Evolutionary conservation across 1,284 basidiomycete species (phyloP).

Genomic region (Malassezia vespertilionis): DNA sequence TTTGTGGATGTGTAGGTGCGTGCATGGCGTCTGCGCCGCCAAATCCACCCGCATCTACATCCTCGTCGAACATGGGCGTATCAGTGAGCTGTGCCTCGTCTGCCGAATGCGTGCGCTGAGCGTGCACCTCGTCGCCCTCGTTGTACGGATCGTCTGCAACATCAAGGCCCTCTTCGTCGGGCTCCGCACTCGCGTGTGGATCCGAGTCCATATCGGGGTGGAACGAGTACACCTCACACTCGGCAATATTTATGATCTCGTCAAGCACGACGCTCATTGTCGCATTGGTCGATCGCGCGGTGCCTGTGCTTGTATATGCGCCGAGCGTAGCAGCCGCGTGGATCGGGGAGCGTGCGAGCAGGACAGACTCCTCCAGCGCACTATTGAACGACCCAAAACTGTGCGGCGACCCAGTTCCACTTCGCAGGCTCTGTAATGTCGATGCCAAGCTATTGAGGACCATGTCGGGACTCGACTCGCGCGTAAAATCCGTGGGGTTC

Average conservation of each 20-base stretch:
- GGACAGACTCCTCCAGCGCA: slow-evolving; percentile 30
- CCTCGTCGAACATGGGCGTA: slow-evolving; percentile 44
- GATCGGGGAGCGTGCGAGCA: slow-evolving; percentile 15
- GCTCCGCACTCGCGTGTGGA: slow-evolving; percentile 61
- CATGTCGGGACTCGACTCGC: slow-evolving; percentile 50
- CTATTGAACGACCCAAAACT: slow-evolving; percentile 30
- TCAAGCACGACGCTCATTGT: slow-evolving; percentile 75
- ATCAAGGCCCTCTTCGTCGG: slow-evolving; percentile 52
- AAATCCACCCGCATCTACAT: slow-evolving; percentile 31
- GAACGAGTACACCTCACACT: slow-evolving; percentile 93
- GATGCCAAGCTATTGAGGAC: slow-evolving; percentile 44
- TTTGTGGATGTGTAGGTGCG: too few species aligned
- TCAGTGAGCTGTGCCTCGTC: slow-evolving; percentile 33
- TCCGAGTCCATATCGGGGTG: slow-evolving; percentile 87
- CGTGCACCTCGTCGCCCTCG: slow-evolving; percentile 33
- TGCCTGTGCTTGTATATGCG: not conserved
- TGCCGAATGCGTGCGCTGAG: slow-evolving; percentile 21
- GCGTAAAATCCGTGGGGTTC: slow-evolving; percentile 72
- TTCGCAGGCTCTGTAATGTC: slow-evolving; percentile 39
- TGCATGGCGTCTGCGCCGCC: slow-evolving; percentile 4
- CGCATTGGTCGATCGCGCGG: slow-evolving; percentile 54
- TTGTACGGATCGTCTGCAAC: slow-evolving; percentile 51
- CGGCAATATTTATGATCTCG: slow-evolving; percentile 75
- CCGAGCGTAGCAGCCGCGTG: not conserved
- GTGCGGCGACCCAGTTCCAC: slow-evolving; percentile 26